phyloP scores from a whole-genome alignment of 176 grass and related monocot species.

The Aechmea fasciata region DNA sequence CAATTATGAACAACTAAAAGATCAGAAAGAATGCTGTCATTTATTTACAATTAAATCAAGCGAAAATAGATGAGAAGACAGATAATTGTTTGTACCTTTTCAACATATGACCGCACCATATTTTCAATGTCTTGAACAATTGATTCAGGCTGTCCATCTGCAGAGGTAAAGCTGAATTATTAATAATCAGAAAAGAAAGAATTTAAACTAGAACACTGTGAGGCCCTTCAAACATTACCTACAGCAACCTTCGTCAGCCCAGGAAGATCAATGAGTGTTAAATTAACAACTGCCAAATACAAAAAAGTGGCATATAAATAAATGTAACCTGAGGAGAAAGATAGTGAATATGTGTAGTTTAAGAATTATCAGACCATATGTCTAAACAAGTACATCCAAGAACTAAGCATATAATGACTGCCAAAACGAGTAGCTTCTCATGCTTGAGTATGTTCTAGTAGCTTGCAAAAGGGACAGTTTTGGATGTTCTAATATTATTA shows the following conservation, averaged over 20 bases:
- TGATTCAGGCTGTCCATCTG: slow-evolving; percentile 90
- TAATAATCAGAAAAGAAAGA: slow-evolving; percentile 11
- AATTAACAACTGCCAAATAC: slow-evolving; percentile 82
- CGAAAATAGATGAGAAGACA: background rate
- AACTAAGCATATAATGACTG: no score
- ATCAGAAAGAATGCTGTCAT: no score
- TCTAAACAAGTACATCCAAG: no score
- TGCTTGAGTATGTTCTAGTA: no score
- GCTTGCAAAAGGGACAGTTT: no score
- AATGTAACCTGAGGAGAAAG: slow-evolving; percentile 9
- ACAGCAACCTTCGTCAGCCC: slow-evolving; percentile 96
- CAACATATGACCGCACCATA: slow-evolving; percentile 95
- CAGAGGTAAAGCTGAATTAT: slow-evolving; percentile 12
- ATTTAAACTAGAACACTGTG: slow-evolving; percentile 12
- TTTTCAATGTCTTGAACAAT: slow-evolving; percentile 99
- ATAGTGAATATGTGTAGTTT: background rate
- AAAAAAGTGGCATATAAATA: slow-evolving; percentile 25
- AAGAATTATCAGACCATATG: background rate
- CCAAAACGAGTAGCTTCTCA: no score
- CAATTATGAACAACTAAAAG: no score
- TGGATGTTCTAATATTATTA: no score
- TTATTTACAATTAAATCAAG: background rate
- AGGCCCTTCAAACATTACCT: slow-evolving; percentile 41
- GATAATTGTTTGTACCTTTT: slow-evolving; percentile 53
- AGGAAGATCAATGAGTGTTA: slow-evolving; percentile 98